Conservation (phyloP, 768 basidiomycete genomes). For the Mycena haematopus region DNA sequence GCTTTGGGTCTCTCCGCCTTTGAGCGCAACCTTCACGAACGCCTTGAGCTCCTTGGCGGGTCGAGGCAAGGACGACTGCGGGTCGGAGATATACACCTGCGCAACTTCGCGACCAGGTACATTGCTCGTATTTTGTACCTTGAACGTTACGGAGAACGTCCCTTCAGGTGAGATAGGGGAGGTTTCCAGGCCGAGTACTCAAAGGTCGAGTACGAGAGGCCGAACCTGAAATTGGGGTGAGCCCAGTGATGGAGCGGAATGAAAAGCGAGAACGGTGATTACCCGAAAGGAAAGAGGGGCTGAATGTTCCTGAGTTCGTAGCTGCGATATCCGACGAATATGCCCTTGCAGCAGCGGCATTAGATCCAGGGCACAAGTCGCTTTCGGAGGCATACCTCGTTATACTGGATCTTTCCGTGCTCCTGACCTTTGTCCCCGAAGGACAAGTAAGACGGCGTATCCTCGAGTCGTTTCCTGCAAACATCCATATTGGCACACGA, state of each 20-base stretch:
- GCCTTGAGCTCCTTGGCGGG: slow-evolving; percentile 54
- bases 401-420: slow-evolving; percentile 51
- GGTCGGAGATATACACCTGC: slow-evolving; percentile 56
- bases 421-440: slow-evolving; percentile 51
- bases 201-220: slow-evolving; percentile 67
- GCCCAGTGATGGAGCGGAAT: not conserved
- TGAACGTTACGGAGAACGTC: slow-evolving; percentile 49
- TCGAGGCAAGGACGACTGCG: slow-evolving; percentile 48
- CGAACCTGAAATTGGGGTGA: slow-evolving; percentile 32
- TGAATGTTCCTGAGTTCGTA: slow-evolving; percentile 51
- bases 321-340: slow-evolving; percentile 60
- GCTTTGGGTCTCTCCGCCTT: slow-evolving; percentile 48
- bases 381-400: slow-evolving; percentile 41
- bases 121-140: slow-evolving; percentile 50
- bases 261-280: slow-evolving; percentile 10
- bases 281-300: slow-evolving; percentile 62
- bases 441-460: slow-evolving; percentile 56
- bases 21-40: slow-evolving; percentile 53
- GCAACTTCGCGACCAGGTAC: slow-evolving; percentile 53
- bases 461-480: slow-evolving; percentile 53
- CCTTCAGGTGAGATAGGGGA: slow-evolving; percentile 41
- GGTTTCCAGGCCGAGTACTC: slow-evolving; percentile 50
- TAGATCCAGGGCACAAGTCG: slow-evolving; percentile 1
- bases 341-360: slow-evolving; percentile 39
- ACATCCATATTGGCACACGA: not conserved